phyloP scores from a whole-genome alignment of 1,139 yeast species.

The Pneumocystis sp. region DNA sequence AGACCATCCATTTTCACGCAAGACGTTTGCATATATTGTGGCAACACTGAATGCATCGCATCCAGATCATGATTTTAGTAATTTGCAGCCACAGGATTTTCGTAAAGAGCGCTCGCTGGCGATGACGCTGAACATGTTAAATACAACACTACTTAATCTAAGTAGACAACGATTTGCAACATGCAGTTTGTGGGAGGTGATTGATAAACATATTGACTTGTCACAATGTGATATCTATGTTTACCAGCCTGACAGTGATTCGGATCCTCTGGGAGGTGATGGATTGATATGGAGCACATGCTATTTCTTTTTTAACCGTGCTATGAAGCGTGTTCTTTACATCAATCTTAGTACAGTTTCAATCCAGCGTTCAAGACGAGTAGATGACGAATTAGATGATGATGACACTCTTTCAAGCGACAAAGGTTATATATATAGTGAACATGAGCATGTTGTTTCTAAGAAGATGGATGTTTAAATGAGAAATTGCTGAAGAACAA shows the following conservation, averaged over 20 bases:
- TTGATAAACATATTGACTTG: slow-evolving; percentile 72
- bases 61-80: slow-evolving; percentile 89
- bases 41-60: slow-evolving; percentile 83
- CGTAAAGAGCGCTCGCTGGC: slow-evolving; percentile 36
- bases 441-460: neutral
- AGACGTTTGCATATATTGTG: slow-evolving; percentile 78
- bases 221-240: slow-evolving; percentile 20
- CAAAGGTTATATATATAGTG: neutral
- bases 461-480: neutral
- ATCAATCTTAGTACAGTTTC: slow-evolving; percentile 34
- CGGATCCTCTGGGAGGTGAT: slow-evolving; percentile 22
- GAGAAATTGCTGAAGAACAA: neutral
- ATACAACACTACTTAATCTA: slow-evolving; percentile 62
- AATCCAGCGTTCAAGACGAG: neutral
- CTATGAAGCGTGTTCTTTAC: slow-evolving; percentile 80
- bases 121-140: slow-evolving; percentile 55
- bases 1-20: slow-evolving; percentile 65
- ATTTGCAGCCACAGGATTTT: slow-evolving; percentile 77
- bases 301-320: slow-evolving; percentile 86
- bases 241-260: slow-evolving; percentile 10
- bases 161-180: slow-evolving; percentile 38
- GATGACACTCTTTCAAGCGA: neutral
- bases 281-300: slow-evolving; percentile 79
- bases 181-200: slow-evolving; percentile 74
- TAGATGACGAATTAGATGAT: neutral